Base-by-base conservation (phyloP, 73 alveolate species). In the Blepharisma stoltei region DNA sequence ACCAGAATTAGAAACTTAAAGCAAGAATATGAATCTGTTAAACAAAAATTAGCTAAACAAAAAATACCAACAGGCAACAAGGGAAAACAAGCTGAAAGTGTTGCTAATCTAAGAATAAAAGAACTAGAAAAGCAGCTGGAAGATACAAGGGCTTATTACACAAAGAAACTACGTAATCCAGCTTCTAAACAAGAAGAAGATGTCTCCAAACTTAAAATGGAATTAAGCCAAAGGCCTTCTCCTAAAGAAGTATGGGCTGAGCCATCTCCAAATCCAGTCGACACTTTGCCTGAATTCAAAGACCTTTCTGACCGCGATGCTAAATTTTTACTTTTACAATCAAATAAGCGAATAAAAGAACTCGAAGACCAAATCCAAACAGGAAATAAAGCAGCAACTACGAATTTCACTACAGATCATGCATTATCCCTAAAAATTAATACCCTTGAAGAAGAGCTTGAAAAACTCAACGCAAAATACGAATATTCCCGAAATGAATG, bases 121-220 rank as follows among this genome's bases (percentile, higher is more conserved):
- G 81, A 71, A 9, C 81, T 71, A 18, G 81, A 71, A 45, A 32
- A 71, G 41, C 71, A 71, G n/a, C 21, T 71, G 25, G 49, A 71
- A 53, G 81, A 71, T 3, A 68, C 78, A 6, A 71, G 43, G 25
- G 11, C 20, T 21, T 71, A 43, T 21, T 71, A 43, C 70, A 53
- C 43, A 9, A 27, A 32, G 46, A 71, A 60, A 60, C 46, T 60
- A 60, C 14, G 46, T 0, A 14, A n/a, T 14, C 14, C 23, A 25
- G 3, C n/a, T 14, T 38, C 73, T 18, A 38, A 60, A 8, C 0
- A 14, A 14, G 23, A 11, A 20, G 73, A 60, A 60, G 73, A 60
- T 2, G 48, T 60, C 41, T 32, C 41, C 41, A 32, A 3, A 32
- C 41, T 32, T 32, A 32, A 32, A 32, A 0, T 32, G 41, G 41